Conservation (phyloP, 176 grass and related monocot genomes). For the Raddia guianensis region DNA sequence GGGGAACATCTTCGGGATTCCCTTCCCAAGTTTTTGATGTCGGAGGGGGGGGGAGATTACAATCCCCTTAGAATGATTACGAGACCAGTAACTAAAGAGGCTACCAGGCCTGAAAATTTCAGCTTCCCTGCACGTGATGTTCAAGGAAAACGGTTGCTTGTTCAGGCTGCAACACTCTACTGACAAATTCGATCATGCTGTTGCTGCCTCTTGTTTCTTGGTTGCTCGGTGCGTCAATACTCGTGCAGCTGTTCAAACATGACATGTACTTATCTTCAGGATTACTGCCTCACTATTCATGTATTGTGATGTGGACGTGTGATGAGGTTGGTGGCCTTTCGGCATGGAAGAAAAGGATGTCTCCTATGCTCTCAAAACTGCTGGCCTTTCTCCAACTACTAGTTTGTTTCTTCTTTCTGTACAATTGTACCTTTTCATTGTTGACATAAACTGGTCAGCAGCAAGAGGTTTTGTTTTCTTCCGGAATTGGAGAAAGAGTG, state of each 20-base stretch:
- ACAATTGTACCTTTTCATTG: background rate
- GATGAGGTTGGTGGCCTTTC: slow-evolving; percentile 40
- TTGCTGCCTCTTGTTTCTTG: background rate
- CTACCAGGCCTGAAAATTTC: background rate
- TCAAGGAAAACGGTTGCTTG: slow-evolving; percentile 29
- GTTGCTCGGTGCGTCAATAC: background rate
- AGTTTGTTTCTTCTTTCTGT: background rate
- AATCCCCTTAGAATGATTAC: background rate
- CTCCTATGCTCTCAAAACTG: background rate
- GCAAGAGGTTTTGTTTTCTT: background rate
- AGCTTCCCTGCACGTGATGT: background rate
- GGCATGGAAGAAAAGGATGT: slow-evolving; percentile 18
- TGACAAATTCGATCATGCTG: slow-evolving; percentile 4
- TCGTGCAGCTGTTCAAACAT: background rate
- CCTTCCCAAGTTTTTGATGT: too few relatives aligned
- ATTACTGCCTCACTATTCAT: background rate
- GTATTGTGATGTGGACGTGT: background rate
- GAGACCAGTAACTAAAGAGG: background rate
- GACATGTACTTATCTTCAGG: background rate
- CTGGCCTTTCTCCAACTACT: slow-evolving; percentile 7
- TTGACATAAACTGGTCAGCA: background rate
- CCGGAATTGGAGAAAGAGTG: background rate
- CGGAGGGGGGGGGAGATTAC: too few relatives aligned
- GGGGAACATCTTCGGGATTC: too few relatives aligned
- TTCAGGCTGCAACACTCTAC: slow-evolving; percentile 14